Evolutionary conservation across 371 early-diverging fungal genomes (phyloP), one percentile per base, ranked within the genome.

Genomic region (Syncephalis plumigaleata): DNA sequence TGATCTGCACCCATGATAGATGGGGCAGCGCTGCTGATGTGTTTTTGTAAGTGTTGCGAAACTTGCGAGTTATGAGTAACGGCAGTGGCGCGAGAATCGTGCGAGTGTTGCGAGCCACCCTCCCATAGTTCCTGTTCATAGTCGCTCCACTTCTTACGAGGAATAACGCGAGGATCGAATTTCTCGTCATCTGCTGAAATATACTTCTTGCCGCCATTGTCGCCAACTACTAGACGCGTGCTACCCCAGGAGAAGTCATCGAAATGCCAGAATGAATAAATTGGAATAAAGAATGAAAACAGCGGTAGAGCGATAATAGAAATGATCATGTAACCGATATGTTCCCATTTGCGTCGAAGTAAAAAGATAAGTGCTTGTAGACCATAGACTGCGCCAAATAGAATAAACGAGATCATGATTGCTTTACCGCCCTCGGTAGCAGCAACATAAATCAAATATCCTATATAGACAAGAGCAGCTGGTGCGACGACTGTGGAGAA

Each of bases 181-280:
- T 70, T 65, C 45, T 77, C 77, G 74, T 78, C n/a, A 36, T 77
- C 71, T 24, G 81, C 83, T 18, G 82, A 75, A 36, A 75, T 69
- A 27, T 81, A 82, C 0, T 67, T 63, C 0, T 59, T 58, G 38
- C 69, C 39, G 0, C 57, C 58, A n/a, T 66, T 57, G 17, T 78
- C 81, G 45, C 80, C 89, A 11, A 80, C 66, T 1, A 87, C 87
- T 38, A 81, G 56, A 57, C 97, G 83, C 13, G 97, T 96, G 58
- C 91, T 90, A 63, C 97, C 97, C 95, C 97, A 95, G 1, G 87
- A 87, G 58, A 94, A 92, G 58, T 93, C 94, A 60, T 96, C 93
- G 65, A 94, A 89, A 65, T 91, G 89, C 91, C 91, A 92, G 83
- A 87, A 91, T 20, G 87, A 69, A 54, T 87, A 89, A 49, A 89